phyloP scores from a whole-genome alignment of 2,329 filamentous ascomycete species.

The Fusarium pilosicola region DNA sequence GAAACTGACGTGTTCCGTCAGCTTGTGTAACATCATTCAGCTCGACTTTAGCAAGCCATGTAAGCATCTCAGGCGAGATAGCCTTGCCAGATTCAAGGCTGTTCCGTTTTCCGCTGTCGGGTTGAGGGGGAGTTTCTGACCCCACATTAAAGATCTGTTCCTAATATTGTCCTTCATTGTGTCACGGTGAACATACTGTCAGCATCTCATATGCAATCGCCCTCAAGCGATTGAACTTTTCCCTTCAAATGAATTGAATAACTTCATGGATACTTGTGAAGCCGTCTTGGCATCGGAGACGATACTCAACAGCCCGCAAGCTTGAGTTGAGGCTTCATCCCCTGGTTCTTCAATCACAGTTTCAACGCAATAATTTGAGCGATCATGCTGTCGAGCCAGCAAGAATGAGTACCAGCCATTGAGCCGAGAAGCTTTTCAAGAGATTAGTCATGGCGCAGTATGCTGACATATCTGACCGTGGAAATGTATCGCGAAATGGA shows the following conservation, averaged over 20 bases:
- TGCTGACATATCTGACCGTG: not conserved
- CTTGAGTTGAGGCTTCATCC: not conserved
- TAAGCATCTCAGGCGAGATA: not conserved
- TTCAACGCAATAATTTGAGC: not conserved
- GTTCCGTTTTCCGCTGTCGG: not conserved
- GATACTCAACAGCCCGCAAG: not conserved
- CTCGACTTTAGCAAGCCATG: not conserved
- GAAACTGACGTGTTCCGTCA: slow-evolving; percentile 4
- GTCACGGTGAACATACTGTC: not conserved
- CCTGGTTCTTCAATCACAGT: too few species aligned
- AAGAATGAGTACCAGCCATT: too few species aligned
- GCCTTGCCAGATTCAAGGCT: not conserved
- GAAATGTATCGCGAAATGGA: not conserved
- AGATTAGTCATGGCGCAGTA: not conserved
- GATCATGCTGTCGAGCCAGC: not conserved
- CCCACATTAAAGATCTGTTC: slow-evolving; percentile 7
- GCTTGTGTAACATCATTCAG: not conserved
- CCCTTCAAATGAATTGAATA: not conserved
- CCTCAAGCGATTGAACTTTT: not conserved
- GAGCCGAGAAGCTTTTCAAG: not conserved
- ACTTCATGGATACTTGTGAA: not conserved
- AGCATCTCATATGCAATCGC: slow-evolving; percentile 13
- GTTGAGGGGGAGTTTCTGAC: not conserved
- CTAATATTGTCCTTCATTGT: slow-evolving; percentile 7
- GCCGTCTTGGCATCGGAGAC: not conserved